These are phyloP conservation scores for Fonsecaea erecta DNA, from an alignment of 2,329 filamentous ascomycete genomes.

Conservation along the genomic window DNA sequence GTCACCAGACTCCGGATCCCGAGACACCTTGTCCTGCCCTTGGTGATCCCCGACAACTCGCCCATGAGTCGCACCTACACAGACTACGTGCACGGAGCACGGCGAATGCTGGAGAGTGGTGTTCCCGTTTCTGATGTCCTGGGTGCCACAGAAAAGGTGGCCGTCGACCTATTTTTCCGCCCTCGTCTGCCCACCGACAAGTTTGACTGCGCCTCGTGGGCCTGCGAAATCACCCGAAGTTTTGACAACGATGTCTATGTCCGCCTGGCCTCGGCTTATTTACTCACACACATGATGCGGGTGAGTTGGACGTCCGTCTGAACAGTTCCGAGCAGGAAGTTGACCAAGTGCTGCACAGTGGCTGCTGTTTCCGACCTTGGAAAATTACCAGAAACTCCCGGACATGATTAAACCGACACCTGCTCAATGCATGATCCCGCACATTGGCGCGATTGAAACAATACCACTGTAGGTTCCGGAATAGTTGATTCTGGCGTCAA, in stretches of 20 bases:
- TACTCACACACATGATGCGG: slow-evolving; percentile 32
- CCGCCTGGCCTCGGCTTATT: slow-evolving; percentile 22
- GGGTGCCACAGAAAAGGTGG: slow-evolving; percentile 17
- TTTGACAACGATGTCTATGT: slow-evolving; percentile 31
- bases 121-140: slow-evolving; percentile 17
- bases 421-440: slow-evolving; percentile 30
- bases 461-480: slow-evolving; percentile 30
- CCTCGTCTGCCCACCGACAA: slow-evolving; percentile 21
- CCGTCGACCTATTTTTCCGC: slow-evolving; percentile 32
- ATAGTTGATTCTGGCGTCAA: background rate
- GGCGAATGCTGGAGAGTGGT: slow-evolving; percentile 28
- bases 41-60: slow-evolving; percentile 29
- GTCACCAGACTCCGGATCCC: slow-evolving; percentile 25
- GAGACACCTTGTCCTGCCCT: slow-evolving; percentile 28
- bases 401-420: slow-evolving; percentile 36
- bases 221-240: slow-evolving; percentile 31
- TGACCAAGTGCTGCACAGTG: slow-evolving; percentile 19
- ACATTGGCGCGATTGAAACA: slow-evolving; percentile 34
- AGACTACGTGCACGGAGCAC: slow-evolving; percentile 28
- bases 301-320: slow-evolving; percentile 20
- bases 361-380: slow-evolving; percentile 26
- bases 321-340: background rate
- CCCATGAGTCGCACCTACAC: slow-evolving; percentile 31
- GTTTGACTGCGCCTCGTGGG: slow-evolving; percentile 33
- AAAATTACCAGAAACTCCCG: slow-evolving; percentile 27